Evolutionary conservation across 768 basidiomycete species (phyloP), one percentile per base, ranked within the genome.

Genomic region (Tephrocybe rancida): DNA sequence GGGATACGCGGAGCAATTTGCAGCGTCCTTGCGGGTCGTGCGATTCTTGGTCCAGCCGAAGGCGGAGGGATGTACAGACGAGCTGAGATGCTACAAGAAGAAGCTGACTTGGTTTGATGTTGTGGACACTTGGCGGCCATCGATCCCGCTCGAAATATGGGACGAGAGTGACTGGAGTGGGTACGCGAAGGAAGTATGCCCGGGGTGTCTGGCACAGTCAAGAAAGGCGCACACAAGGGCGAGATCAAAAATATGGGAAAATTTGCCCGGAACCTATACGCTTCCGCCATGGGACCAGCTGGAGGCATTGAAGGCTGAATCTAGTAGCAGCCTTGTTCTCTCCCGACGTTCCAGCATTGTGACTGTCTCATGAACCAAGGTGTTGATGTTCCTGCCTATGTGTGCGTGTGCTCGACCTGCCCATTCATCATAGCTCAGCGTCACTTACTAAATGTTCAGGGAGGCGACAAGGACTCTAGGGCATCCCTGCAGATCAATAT

Each of bases 251-350:
- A 64, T 74, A 64, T 70, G 72, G 74, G 53, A 61, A 8, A 60
- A 61, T 46, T 49, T 74, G 30, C 70, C 69, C 2, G 51, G 57
- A 1, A 64, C 70, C 48, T 73, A 72, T 52, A 63, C 63, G 9
- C 53, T 71, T 2, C 62, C 63, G 2, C 41, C 48, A 14, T 73
- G 71, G 71, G 59, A 60, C 25, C 60, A 62, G 16, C 56, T 72
- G 54, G 66, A 70, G 50, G 50, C 30, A 21, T 27, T 49, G 48
- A 64, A 54, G 60, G 41, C 50, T 22, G 4, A 37, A n/a, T 16
- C 2, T n/a, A 26, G 24, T 22, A 14, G n/a, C 21, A 43, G 19
- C 38, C 38, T 41, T 18, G 38, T 8, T 16, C 7, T 30, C 29
- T 30, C 29, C 29, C 13, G 13, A 5, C 5, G 29, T 30, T 30